Evolutionary conservation across 768 basidiomycete species (phyloP).

Genomic region (Leccinum subtestaceum): DNA sequence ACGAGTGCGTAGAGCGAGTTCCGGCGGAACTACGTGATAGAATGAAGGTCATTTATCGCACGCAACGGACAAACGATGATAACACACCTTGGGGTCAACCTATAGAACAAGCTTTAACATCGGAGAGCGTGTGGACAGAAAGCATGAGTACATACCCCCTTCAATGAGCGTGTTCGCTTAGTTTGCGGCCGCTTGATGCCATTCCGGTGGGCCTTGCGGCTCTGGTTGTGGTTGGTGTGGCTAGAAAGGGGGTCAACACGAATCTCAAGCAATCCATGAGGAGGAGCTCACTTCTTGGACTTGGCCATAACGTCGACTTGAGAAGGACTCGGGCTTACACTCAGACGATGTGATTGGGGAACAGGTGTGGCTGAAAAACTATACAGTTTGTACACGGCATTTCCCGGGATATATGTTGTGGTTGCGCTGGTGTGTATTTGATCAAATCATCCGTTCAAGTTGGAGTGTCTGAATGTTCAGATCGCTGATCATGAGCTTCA

Average conservation of each 20-base stretch:
- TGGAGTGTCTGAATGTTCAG: background rate
- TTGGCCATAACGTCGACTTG: conserved; percentile 73
- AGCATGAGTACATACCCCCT: conserved; percentile 69
- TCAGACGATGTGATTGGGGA: background rate
- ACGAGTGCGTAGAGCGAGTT: conserved; percentile 70
- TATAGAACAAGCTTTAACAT: conserved; percentile 27
- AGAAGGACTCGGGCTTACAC: background rate
- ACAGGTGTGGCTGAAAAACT: conserved; percentile 36
- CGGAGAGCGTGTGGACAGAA: background rate
- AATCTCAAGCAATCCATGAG: conserved; percentile 3
- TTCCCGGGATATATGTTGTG: conserved; percentile 10
- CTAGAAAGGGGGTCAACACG: conserved; percentile 37
- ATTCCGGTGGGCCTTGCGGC: conserved; percentile 95
- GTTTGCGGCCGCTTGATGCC: conserved; percentile 86
- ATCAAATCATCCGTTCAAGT: background rate
- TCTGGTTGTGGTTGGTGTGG: conserved; percentile 96
- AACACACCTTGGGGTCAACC: conserved; percentile 78
- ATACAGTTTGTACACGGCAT: conserved; percentile 25
- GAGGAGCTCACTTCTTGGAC: conserved; percentile 83
- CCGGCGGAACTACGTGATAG: conserved; percentile 66
- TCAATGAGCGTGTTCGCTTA: conserved; percentile 74
- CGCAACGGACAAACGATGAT: background rate
- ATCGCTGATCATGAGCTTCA: background rate
- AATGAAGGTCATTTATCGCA: conserved; percentile 1
- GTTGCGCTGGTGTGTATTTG: background rate